phyloP scores from a whole-genome alignment of 129 eudicot species.

The Erigeron canadensis region DNA sequence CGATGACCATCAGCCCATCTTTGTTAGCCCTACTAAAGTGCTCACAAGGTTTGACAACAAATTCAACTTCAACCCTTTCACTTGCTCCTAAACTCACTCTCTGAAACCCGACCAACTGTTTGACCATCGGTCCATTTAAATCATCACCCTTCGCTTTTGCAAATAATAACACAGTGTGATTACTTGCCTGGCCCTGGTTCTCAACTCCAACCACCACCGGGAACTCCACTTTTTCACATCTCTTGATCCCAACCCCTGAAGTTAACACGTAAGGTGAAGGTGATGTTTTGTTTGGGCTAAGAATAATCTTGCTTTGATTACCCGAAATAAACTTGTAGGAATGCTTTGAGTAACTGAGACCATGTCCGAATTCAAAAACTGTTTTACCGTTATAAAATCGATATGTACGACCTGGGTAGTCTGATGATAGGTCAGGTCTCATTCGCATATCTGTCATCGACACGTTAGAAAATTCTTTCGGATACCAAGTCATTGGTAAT shows the following conservation, averaged over 20 bases:
- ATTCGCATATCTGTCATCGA: constrained; percentile 77
- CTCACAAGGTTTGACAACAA: constrained; percentile 68
- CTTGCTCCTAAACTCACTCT: constrained; percentile 42
- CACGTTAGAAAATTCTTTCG: constrained; percentile 48
- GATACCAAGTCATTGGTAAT: constrained; percentile 80
- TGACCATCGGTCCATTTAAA: constrained; percentile 38
- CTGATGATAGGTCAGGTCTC: constrained; percentile 58
- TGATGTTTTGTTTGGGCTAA: constrained; percentile 16
- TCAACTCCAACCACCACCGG: constrained; percentile 35
- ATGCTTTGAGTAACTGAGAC: constrained; percentile 58
- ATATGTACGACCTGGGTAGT: constrained; percentile 75
- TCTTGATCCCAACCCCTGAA: constrained; percentile 29
- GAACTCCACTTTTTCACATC: constrained; percentile 43
- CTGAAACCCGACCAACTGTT: constrained; percentile 55
- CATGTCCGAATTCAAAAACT: constrained; percentile 61
- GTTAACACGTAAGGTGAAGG: constrained; percentile 23
- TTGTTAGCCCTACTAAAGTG: constrained; percentile 48
- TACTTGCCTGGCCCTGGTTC: constrained; percentile 50
- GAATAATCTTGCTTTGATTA: constrained; percentile 24
- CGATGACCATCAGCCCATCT: constrained; percentile 59
- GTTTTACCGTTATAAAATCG: constrained; percentile 57
- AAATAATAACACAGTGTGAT: constrained; percentile 56
- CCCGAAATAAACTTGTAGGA: constrained; percentile 41
- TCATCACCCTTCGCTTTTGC: constrained; percentile 27
- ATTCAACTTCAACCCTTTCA: constrained; percentile 40